Evolutionary conservation across 352 stramenopile species (phyloP), one percentile per base, ranked within the genome.

Genomic region (Pythium apleroticum): DNA sequence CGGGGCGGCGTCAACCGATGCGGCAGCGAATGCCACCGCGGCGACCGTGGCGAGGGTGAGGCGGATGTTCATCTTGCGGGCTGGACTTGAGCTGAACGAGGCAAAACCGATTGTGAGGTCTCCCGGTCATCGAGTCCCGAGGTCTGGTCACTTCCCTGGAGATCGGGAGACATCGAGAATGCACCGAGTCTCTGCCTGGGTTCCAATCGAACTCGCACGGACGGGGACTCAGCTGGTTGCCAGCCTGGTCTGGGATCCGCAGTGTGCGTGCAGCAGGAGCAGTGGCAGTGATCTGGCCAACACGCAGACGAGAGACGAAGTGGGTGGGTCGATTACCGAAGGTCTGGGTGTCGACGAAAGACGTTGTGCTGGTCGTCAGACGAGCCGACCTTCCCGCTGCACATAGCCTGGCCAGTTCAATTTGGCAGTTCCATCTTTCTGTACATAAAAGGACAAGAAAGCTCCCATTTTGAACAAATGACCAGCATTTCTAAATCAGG

Each of bases 21-120:
- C 24, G 31, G 41, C 48, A 14, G 49, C 19, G 37, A 11, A 11
- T 27, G 24, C 19, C 24, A 59, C 12, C 11, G 30, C 62, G 19
- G 54, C 62, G 43, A 46, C 62, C 15, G 45, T 30, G 22, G 24
- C 20, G 41, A 68, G 61, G 3, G 43, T 61, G 39, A 62, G 45
- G 19, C 62, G 62, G 33, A 53, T 22, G 53, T 58, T 62, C 62
- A 62, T 68, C 14, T 3, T 58, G 9, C 10, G 19, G 22, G 35
- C 15, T 20, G 50, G 31, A 48, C 52, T 59, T 59, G 52, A 12
- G 52, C 31, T 9, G 33, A 22, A 19, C n/a, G 50, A 27, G 50
- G 50, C 30, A 39, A 28, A 57, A 43, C 37, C 37, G 37, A 45
- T 45, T 45, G 37, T 45, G 37, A 45, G 5, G 3, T 15, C 11